These are phyloP conservation scores for Maudiozyma bulderi DNA, from an alignment of 805 yeast genomes.

Conservation along the genomic window DNA sequence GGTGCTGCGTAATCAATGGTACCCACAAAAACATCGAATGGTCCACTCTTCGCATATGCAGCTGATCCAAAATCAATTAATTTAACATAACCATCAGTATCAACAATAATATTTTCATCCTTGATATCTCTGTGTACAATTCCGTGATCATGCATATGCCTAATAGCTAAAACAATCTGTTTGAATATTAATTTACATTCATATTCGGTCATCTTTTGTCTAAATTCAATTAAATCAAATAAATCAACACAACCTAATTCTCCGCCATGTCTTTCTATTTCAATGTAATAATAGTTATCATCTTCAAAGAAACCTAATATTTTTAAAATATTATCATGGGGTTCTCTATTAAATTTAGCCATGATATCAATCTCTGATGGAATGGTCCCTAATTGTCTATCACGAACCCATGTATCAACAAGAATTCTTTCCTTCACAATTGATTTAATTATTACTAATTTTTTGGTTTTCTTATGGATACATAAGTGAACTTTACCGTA, in stretches of 20 bases:
- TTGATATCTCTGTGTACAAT: conserved; percentile 90
- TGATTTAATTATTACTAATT: conserved; percentile 73
- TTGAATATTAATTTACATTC: conserved; percentile 69
- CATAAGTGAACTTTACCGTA: conserved; percentile 87
- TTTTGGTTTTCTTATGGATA: conserved; percentile 49
- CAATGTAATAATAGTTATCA: conserved; percentile 75
- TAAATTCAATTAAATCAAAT: conserved; percentile 82
- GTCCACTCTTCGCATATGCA: conserved; percentile 81
- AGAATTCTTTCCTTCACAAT: conserved; percentile 84
- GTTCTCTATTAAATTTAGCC: conserved; percentile 59
- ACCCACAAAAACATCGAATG: conserved; percentile 94
- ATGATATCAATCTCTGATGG: conserved; percentile 90
- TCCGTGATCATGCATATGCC: conserved; percentile 73
- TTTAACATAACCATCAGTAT: conserved; percentile 66
- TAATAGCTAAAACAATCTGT: conserved; percentile 69
- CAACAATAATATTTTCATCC: conserved; percentile 87
- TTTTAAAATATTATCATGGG: conserved; percentile 79
- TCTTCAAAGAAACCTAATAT: conserved; percentile 90
- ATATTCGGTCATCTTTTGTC: conserved; percentile 61
- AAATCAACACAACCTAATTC: conserved; percentile 80
- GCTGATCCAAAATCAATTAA: conserved; percentile 93
- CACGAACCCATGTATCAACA: conserved; percentile 96
- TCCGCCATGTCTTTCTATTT: conserved; percentile 90
- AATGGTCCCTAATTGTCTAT: conserved; percentile 77
- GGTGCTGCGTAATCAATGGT: conserved; percentile 97